A percentile compares a stretch with the other conserved stretches of the same genome.
phyloP scores from a whole-genome alignment of 1,139 yeast species.

The Pichia sp. region DNA sequence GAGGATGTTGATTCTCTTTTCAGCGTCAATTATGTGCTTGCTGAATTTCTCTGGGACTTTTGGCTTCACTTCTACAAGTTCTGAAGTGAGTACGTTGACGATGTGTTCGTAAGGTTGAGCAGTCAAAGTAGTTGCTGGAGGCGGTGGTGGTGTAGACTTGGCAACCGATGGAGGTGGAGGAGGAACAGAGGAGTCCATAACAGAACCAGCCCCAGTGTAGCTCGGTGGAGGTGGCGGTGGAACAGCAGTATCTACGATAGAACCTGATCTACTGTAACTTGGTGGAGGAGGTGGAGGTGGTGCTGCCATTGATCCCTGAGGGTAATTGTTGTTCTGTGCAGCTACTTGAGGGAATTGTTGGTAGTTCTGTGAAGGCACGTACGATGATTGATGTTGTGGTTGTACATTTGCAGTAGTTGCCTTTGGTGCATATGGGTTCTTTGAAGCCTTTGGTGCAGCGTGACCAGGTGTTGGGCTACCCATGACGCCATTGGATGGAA shows the following conservation, averaged over 20 bases:
- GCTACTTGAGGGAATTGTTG: too few relatives aligned
- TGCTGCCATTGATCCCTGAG: slow-evolving; percentile 6
- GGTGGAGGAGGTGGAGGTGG: slow-evolving; percentile 14
- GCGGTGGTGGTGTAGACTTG: slow-evolving; percentile 6
- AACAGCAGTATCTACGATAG: slow-evolving; percentile 10
- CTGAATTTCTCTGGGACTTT: slow-evolving; percentile 66
- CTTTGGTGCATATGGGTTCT: slow-evolving; percentile 18
- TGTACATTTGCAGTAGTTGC: slow-evolving; percentile 4
- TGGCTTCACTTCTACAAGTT: slow-evolving; percentile 61
- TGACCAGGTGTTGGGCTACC: slow-evolving; percentile 12
- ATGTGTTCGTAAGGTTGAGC: slow-evolving; percentile 52
- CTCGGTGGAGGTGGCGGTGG: slow-evolving; percentile 14
- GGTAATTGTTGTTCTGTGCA: too few relatives aligned
- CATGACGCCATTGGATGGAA: slow-evolving; percentile 17
- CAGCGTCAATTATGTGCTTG: slow-evolving; percentile 76
- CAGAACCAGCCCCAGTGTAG: slow-evolving; percentile 18
- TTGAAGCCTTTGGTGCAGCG: too few relatives aligned
- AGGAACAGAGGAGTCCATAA: slow-evolving; percentile 8
- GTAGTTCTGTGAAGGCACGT: not conserved
- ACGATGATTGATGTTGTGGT: not conserved
- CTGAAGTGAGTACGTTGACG: slow-evolving; percentile 44
- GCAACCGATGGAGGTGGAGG: slow-evolving; percentile 4
- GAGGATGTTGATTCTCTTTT: slow-evolving; percentile 68
- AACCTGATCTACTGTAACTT: slow-evolving; percentile 18
- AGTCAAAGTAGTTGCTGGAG: slow-evolving; percentile 25